phyloP scores from a whole-genome alignment of 2,329 filamentous ascomycete genomes.

The Kalmusia sp. region DNA sequence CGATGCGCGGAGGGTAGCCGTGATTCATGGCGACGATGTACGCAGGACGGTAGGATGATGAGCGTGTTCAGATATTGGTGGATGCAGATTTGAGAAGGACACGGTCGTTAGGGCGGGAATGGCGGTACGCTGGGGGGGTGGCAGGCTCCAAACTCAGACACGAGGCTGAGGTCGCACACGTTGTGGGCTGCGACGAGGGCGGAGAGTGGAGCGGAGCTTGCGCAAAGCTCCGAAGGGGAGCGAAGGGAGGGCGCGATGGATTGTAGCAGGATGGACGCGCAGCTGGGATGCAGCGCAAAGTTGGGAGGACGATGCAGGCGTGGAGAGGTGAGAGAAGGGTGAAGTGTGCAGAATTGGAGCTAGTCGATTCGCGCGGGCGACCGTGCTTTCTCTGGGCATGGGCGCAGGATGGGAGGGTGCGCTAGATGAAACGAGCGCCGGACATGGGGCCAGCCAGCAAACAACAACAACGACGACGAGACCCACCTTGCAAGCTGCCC shows the following conservation, averaged over 20 bases:
- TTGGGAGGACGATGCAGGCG: not conserved
- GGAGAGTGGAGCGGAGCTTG: slow-evolving; percentile 1
- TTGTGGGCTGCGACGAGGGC: not conserved
- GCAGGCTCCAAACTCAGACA: slow-evolving; percentile 8
- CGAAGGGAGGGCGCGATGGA: not conserved
- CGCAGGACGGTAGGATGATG: slow-evolving; percentile 2
- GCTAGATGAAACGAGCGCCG: not conserved
- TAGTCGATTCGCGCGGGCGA: too few relatives aligned
- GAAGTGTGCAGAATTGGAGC: slow-evolving; percentile 3
- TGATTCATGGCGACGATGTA: slow-evolving; percentile 62
- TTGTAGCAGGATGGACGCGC: not conserved
- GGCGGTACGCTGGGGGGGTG: slow-evolving; percentile 10
- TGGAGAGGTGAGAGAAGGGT: slow-evolving; percentile 1
- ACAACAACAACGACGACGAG: too few relatives aligned
- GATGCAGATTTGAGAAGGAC: too few relatives aligned
- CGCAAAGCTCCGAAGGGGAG: slow-evolving; percentile 1
- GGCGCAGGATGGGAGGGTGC: too few relatives aligned
- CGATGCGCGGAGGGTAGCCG: slow-evolving; percentile 79
- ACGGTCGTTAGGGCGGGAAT: too few relatives aligned
- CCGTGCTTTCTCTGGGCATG: too few relatives aligned
- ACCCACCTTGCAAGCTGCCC: too few relatives aligned
- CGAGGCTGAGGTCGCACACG: slow-evolving; percentile 14
- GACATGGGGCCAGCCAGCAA: not conserved
- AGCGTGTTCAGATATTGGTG: slow-evolving; percentile 13
- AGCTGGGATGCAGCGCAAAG: slow-evolving; percentile 2